Evolutionary conservation across 345 rosid genomes (phyloP), one percentile per base, ranked within the genome.

Genomic region (Carallia pectinifolia): DNA sequence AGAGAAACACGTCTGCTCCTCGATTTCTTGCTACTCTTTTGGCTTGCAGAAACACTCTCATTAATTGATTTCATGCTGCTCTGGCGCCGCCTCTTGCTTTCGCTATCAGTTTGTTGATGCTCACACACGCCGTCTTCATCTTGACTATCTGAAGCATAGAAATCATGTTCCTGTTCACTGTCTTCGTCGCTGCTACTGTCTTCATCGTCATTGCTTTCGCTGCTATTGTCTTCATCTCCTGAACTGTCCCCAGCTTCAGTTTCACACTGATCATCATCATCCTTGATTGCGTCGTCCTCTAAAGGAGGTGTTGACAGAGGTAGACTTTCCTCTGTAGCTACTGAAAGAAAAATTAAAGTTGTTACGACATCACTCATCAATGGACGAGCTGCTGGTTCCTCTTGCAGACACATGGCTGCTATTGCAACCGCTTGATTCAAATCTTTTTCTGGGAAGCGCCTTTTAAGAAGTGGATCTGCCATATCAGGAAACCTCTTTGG

Each of bases 321-420:
- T 12, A 61, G 23, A 12, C 37, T 44, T 31, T 56, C 74, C 3
- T 62, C 64, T 1, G 53, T 4, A 69, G 1, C 37, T 37, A 63
- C 36, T 0, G 92, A 85, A 67, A 92, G 96, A 64, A 90, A 92
- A 76, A 85, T 80, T 48, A 92, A 77, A 47, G 96, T 88, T 18
- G 84, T 86, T 70, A 86, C 89, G 0, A 87, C 86, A 65, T 92
- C 97, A 19, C 91, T 84, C 73, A 92, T 88, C 68, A 87, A 75
- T 18, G 97, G 96, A 53, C 97, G 92, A 17, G 90, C 88, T 0
- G 76, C 80, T 55, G 92, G 65, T 80, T 87, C 94, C 23, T 90
- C 94, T 74, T 90, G 97, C 66, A 90, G 61, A 55, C 97, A 92
- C 96, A 90, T 92, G 40, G 96, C 90, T 68, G 94, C 83, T 62